Evolutionary conservation across 768 basidiomycete genomes (phyloP).

Genomic region (Trametes meyenii): DNA sequence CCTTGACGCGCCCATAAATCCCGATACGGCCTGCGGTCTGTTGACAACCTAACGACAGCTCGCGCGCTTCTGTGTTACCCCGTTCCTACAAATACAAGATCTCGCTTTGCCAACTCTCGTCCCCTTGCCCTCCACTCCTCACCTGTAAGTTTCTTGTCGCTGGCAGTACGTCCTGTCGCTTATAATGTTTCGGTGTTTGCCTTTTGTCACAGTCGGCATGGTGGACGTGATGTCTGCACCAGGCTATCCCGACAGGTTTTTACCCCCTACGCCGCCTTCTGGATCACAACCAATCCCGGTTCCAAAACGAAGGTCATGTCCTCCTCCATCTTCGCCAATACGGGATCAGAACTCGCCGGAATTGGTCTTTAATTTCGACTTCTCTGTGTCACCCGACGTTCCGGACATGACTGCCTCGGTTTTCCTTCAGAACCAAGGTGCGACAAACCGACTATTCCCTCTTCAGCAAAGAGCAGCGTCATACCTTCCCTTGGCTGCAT

Average conservation of each 20-base stretch:
- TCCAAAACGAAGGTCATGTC: conserved; percentile 14
- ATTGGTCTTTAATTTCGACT: conserved; percentile 25
- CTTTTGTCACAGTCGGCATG: background rate
- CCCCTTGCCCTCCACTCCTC: background rate
- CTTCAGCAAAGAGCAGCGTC: background rate
- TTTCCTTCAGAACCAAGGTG: conserved; percentile 18
- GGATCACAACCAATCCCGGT: conserved; percentile 19
- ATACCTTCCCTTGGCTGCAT: background rate
- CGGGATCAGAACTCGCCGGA: conserved; percentile 21
- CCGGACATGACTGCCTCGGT: background rate
- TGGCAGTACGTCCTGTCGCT: background rate
- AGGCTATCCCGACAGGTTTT: background rate
- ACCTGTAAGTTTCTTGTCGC: background rate
- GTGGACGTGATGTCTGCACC: background rate
- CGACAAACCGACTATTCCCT: background rate
- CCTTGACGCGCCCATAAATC: conserved; percentile 1
- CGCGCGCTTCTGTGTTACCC: background rate
- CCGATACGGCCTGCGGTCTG: background rate
- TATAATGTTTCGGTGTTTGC: background rate
- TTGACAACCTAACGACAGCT: background rate
- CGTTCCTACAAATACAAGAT: background rate
- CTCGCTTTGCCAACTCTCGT: background rate
- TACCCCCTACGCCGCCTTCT: background rate
- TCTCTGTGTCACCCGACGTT: conserved; percentile 20
- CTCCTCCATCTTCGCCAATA: conserved; percentile 17